Evolutionary conservation across 2,329 filamentous ascomycete genomes (phyloP), one percentile per base, ranked within the genome.

Genomic region (Furcasterigmium sp.): DNA sequence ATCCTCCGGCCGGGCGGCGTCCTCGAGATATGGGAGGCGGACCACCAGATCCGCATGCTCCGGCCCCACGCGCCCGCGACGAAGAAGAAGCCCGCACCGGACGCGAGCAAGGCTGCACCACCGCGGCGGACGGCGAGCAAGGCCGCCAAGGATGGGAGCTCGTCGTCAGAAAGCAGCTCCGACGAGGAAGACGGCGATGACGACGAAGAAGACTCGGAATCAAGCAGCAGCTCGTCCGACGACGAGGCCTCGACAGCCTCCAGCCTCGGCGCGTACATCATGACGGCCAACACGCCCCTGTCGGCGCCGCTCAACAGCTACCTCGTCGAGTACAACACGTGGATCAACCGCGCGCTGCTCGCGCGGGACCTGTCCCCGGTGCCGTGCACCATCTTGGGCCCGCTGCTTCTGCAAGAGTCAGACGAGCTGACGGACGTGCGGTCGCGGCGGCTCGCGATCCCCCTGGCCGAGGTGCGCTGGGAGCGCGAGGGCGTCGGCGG

Each of bases 21-120:
- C 2, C 57, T 96, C 20, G 91, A 96, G 59, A 74, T 94, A 14
- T 96, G 91, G 91, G 91, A 95, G 51, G 85, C 85, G 5, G 91
- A 96, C 63, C 82, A 90, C 58, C 78, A 84, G 11, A 80, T 95
- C 50, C 85, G 91, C 52, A 91, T 90, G 61, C 73, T 97, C 21
- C 74, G 88, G 40, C 87, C 88, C 3, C 87, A 93, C 58, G 80
- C 86, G 2, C 81, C 83, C 3, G 76, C 75, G 13, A 69, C 77
- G 20, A 17, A 41, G n/a, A 35, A 35, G 32, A 54, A 60, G 28
- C 53, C 49, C 26, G 49, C 21, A n/a, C 21, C 7, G 23, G 23
- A 26, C 7, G 23, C 7, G 23, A 7, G 23, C 23, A 11, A 26
- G 54, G 54, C 67, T 23, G 69, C 36, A 55, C n/a, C n/a, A 57